Evolutionary conservation across 2,329 filamentous ascomycete species (phyloP).

Genomic region (Shiraia sp.): DNA sequence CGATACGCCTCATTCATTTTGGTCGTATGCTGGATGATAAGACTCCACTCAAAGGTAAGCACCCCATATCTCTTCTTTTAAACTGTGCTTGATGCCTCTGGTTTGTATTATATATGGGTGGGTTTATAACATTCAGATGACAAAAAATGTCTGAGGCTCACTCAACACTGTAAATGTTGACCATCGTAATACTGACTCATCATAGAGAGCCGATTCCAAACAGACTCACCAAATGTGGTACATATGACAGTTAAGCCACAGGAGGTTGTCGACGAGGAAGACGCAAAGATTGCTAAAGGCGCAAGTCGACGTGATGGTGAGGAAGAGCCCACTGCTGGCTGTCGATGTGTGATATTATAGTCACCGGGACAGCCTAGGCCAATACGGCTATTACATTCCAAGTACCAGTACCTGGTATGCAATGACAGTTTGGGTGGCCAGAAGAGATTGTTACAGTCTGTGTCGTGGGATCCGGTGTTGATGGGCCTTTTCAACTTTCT

Average conservation of each 20-base stretch:
- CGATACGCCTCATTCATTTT: slow-evolving; percentile 89
- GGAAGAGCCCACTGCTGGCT: slow-evolving; percentile 60
- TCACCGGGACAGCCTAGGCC: slow-evolving; percentile 1
- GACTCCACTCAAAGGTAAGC: slow-evolving; percentile 75
- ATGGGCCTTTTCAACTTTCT: too few species aligned
- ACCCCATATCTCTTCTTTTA: slow-evolving; percentile 30
- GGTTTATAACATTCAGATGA: slow-evolving; percentile 14
- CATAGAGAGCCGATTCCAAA: slow-evolving; percentile 77
- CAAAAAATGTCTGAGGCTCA: not conserved
- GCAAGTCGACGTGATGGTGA: slow-evolving; percentile 56
- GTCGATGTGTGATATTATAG: slow-evolving; percentile 67
- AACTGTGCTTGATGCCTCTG: not conserved
- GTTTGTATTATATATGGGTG: slow-evolving; percentile 14
- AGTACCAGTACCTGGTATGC: not conserved
- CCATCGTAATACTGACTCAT: slow-evolving; percentile 10
- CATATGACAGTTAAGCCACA: slow-evolving; percentile 92
- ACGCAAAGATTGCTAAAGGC: slow-evolving; percentile 68
- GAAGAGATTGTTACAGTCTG: not conserved
- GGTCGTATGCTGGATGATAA: slow-evolving; percentile 91
- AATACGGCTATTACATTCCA: not conserved
- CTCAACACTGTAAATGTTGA: not conserved
- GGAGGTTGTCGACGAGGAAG: slow-evolving; percentile 80
- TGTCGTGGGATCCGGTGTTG: too few species aligned
- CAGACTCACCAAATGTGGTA: slow-evolving; percentile 78
- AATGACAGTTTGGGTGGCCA: not conserved